These are phyloP conservation scores for Hura crepitans DNA, from an alignment of 441 rosid species.

Conservation along the genomic window DNA sequence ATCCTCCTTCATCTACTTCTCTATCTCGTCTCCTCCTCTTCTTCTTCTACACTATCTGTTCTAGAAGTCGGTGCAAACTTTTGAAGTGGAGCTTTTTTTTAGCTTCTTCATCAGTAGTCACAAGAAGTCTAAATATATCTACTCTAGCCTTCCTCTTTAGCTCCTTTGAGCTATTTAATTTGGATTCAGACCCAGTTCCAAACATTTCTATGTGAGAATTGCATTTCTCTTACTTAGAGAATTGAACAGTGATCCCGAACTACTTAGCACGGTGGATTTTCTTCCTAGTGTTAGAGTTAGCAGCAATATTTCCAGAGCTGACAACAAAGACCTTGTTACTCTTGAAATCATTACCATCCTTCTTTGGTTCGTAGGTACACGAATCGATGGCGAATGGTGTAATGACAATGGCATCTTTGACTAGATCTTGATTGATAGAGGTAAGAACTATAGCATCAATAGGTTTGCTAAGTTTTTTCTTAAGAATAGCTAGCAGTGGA, in stretches of 20 bases:
- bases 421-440: constrained; percentile 35
- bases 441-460: constrained; percentile 22
- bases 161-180: constrained; percentile 56
- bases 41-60: constrained; percentile 57
- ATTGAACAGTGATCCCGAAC: constrained; percentile 65
- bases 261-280: constrained; percentile 91
- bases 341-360: constrained; percentile 35
- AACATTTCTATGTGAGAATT: constrained; percentile 80
- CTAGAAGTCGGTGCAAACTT: constrained; percentile 53
- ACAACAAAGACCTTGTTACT: constrained; percentile 18
- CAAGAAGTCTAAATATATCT: constrained; percentile 80
- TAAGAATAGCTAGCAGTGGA: constrained; percentile 12
- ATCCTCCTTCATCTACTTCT: too few relatives aligned
- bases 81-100: constrained; percentile 84
- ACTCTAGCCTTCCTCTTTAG: constrained; percentile 89
- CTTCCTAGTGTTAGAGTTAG: constrained; percentile 50
- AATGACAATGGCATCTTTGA: constrained; percentile 23
- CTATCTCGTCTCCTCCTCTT: constrained; percentile 77
- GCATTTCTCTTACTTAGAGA: constrained; percentile 83
- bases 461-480: constrained; percentile 34
- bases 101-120: constrained; percentile 48
- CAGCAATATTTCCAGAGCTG: constrained; percentile 29
- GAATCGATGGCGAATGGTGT: constrained; percentile 14
- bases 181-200: constrained; percentile 18
- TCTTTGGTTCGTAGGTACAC: constrained; percentile 16